A percentile compares a stretch with the other conserved stretches of the same genome.
Conservation (phyloP, 228 moss, liverwort and hornwort species). For the Sphagnum magellanicum region DNA sequence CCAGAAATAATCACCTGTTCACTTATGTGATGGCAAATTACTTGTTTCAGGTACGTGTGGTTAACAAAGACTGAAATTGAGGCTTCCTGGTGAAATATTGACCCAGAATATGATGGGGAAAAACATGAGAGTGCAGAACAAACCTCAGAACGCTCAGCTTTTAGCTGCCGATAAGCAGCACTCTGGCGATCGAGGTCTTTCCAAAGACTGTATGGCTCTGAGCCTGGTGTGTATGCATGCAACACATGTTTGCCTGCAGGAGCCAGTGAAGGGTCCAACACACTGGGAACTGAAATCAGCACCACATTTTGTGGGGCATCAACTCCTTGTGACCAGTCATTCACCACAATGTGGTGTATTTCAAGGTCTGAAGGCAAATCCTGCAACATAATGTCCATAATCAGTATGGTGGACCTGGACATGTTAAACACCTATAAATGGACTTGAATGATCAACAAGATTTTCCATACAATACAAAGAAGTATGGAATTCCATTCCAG, state of each 20-base stretch:
- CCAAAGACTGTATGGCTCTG: conserved; percentile 90
- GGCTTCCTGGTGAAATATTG: too few relatives aligned
- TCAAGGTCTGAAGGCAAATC: conserved; percentile 67
- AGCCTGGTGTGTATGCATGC: conserved; percentile 93
- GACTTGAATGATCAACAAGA: too few relatives aligned
- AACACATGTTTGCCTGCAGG: conserved; percentile 85
- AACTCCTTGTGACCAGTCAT: conserved; percentile 84
- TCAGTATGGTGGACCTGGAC: too few relatives aligned
- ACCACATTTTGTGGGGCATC: conserved; percentile 93
- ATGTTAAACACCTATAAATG: too few relatives aligned
- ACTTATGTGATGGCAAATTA: too few relatives aligned
- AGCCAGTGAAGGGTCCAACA: conserved; percentile 75
- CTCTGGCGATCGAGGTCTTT: conserved; percentile 70
- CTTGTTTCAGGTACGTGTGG: too few relatives aligned
- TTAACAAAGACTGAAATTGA: too few relatives aligned
- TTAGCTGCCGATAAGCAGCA: conserved; percentile 59
- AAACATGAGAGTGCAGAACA: neutral
- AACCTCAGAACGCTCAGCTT: conserved; percentile 86
- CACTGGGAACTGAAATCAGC: conserved; percentile 85
- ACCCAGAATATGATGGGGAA: neutral
- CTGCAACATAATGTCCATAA: conserved; percentile 22
- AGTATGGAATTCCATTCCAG: too few relatives aligned
- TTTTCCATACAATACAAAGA: too few relatives aligned
- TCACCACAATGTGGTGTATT: conserved; percentile 90
- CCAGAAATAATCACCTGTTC: too few relatives aligned